Evolutionary conservation across 164 flowering plant genomes (phyloP), one percentile per base, ranked within the genome.

Genomic region (Umbellularia californica): DNA sequence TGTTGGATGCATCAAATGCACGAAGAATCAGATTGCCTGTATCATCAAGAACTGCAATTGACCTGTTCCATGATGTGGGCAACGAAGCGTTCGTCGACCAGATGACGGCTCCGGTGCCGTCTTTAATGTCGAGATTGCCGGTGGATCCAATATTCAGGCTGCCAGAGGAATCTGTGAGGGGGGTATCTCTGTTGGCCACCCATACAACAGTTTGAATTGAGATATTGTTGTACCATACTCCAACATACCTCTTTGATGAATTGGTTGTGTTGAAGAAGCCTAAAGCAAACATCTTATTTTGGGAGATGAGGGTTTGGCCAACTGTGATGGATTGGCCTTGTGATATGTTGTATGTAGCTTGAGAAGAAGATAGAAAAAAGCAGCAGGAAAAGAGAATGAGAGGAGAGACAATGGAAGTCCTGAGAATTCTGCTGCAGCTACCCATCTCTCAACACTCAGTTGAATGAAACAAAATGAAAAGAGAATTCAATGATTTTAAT

Each of bases 221-320:
- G 33, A 63, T 64, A 19, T 41, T 72, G 27, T 68, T 47, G 76
- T 68, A 77, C 79, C 79, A 77, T 41, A 77, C 72, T 11, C 69
- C 79, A 52, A 77, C 12, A 71, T 77, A 77, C 5, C 76, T 63
- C 2, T 72, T 77, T 9, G 12, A 24, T 2, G 76, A 68, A 25
- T 71, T 68, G 17, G 15, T 28, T 0, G 85, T 80, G 69, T 5
- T 15, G 33, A 63, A 72, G 60, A 72, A 72, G 27, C 69, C 75
- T 28, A 64, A 41, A 3, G 50, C 67, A 33, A 58, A 72, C 7
- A 20, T 72, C 51, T 41, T 50, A 20, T 35, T 33, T 1, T 66
- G 9, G 3, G 74, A 72, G 41, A 58, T 17, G 28, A 71, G 23
- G 73, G 64, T 58, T 2, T 71, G 15, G 73, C 60, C 60, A 55